These are phyloP conservation scores for Taphrina confusa DNA, from an alignment of 1,139 yeast species.

Conservation along the genomic window DNA sequence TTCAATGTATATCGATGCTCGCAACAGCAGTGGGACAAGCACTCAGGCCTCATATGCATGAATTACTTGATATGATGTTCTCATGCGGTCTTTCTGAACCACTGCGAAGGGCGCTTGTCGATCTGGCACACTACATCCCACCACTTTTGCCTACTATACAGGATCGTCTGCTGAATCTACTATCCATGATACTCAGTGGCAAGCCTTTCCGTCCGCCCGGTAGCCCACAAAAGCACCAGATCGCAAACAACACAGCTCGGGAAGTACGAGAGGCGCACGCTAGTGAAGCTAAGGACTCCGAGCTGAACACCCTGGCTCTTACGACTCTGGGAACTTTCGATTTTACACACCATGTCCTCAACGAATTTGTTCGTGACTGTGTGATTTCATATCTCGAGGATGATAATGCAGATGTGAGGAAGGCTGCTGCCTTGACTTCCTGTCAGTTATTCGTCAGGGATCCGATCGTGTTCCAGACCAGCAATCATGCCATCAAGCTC, in stretches of 20 bases:
- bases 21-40: constrained; percentile 96
- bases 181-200: constrained; percentile 79
- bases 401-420: constrained; percentile 73
- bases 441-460: constrained; percentile 76
- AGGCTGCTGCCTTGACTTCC: constrained; percentile 81
- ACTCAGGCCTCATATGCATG: constrained; percentile 82
- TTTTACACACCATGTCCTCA: constrained; percentile 67
- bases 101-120: constrained; percentile 71
- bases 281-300: constrained; percentile 52
- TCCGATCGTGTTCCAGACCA: constrained; percentile 80
- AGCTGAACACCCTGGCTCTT: constrained; percentile 65
- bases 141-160: constrained; percentile 74
- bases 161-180: constrained; percentile 67
- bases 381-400: constrained; percentile 80
- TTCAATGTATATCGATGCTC: constrained; percentile 82
- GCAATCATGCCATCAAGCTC: constrained; percentile 78
- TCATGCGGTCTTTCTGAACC: constrained; percentile 79
- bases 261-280: constrained; percentile 72
- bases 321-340: constrained; percentile 73
- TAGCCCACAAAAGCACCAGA: constrained; percentile 67
- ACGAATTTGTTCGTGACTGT: constrained; percentile 84
- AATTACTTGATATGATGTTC: constrained; percentile 74
- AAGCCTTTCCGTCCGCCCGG: constrained; percentile 84
- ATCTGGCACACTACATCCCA: constrained; percentile 72
- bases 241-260: constrained; percentile 65